These are phyloP conservation scores for Beta vulgaris DNA, from an alignment of 148 eudicot genomes.

Conservation along the genomic window DNA sequence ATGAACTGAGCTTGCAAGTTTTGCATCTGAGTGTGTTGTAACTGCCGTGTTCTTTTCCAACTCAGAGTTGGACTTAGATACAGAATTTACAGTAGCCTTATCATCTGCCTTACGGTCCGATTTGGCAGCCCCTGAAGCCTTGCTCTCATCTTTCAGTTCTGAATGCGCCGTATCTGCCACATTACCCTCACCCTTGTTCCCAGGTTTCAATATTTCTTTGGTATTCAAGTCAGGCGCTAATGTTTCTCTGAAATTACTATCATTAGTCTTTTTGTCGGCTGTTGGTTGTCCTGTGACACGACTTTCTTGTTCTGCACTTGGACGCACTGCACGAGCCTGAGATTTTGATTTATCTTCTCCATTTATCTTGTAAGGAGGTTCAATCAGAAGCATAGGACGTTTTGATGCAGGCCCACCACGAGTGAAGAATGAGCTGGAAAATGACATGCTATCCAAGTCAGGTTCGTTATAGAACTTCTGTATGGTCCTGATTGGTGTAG, in stretches of 20 bases:
- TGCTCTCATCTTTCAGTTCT: slow-evolving; percentile 28
- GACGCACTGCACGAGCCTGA: slow-evolving; percentile 44
- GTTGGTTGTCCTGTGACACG: slow-evolving; percentile 29
- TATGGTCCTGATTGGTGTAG: slow-evolving; percentile 89
- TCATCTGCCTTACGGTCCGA: slow-evolving; percentile 32
- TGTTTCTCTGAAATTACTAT: slow-evolving; percentile 35
- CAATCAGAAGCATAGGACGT: slow-evolving; percentile 65
- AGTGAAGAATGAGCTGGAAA: slow-evolving; percentile 52
- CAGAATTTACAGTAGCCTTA: slow-evolving; percentile 26
- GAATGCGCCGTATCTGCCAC: slow-evolving; percentile 34
- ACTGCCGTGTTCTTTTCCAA: slow-evolving; percentile 10
- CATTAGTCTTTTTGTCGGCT: slow-evolving; percentile 32
- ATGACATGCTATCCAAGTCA: slow-evolving; percentile 61
- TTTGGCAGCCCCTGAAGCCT: slow-evolving; percentile 26
- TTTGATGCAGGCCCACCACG: slow-evolving; percentile 48
- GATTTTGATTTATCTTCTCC: slow-evolving; percentile 74
- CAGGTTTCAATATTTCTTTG: slow-evolving; percentile 39
- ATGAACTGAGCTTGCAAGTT: slow-evolving; percentile 1
- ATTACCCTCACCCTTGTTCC: slow-evolving; percentile 32
- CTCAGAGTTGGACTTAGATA: slow-evolving; percentile 26
- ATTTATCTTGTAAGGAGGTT: slow-evolving; percentile 70
- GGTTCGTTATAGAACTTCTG: slow-evolving; percentile 63
- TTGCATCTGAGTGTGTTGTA: slow-evolving; percentile 8
- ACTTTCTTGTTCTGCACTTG: slow-evolving; percentile 48
- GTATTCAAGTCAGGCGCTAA: slow-evolving; percentile 34